Conservation (phyloP, 176 grass and related monocot genomes). For the Lolium perenne region DNA sequence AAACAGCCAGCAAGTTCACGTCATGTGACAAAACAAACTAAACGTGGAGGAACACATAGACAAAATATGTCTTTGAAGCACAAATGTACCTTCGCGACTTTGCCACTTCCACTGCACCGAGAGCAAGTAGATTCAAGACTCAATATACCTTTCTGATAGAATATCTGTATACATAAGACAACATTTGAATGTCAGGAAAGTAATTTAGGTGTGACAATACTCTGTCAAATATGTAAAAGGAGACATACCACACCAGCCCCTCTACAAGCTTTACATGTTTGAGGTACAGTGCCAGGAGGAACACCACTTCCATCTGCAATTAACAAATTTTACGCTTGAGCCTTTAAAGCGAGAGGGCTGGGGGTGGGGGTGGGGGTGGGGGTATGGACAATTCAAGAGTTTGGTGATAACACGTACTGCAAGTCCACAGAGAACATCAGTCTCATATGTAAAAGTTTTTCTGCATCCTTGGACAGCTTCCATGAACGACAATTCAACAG, state of each 20-base stretch:
- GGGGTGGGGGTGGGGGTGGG: background rate
- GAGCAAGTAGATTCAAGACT: constrained; percentile 66
- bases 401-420: constrained; percentile 67
- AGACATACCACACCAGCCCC: constrained; percentile 81
- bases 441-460: constrained; percentile 81
- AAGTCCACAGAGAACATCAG: constrained; percentile 78
- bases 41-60: constrained; percentile 9
- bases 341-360: constrained; percentile 14
- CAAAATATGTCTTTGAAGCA: constrained; percentile 33
- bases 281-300: constrained; percentile 87
- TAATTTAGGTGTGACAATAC: constrained; percentile 19
- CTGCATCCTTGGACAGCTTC: constrained; percentile 98
- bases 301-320: constrained; percentile 87
- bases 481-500: constrained; percentile 93
- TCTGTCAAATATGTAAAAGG: constrained; percentile 33
- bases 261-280: constrained; percentile 92
- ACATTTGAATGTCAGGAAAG: constrained; percentile 40
- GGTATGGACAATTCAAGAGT: background rate
- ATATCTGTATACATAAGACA: constrained; percentile 58
- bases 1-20: constrained; percentile 18
- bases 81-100: constrained; percentile 74
- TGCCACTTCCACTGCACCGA: constrained; percentile 68
- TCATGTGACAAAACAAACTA: constrained; percentile 2
- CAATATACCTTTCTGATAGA: constrained; percentile 63
- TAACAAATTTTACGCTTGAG: constrained; percentile 36